Evolutionary conservation across 768 basidiomycete species (phyloP).

Genomic region (Suillus clintonianus): DNA sequence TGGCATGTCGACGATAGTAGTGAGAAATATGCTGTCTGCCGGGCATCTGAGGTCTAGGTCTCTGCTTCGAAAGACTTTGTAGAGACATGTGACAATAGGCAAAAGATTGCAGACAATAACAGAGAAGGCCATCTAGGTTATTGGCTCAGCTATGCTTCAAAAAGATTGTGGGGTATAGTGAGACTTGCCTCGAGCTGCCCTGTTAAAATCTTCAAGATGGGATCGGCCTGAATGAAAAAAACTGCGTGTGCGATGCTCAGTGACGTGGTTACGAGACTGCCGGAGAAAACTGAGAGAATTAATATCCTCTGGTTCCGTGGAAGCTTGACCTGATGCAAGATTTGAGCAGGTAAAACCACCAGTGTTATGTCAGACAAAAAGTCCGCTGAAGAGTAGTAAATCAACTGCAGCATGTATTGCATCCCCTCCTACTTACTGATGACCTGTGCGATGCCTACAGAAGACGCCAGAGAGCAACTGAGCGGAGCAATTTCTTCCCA

Average conservation of each 20-base stretch:
- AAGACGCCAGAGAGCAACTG: conserved; percentile 5
- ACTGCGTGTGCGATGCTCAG: conserved; percentile 7
- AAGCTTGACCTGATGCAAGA: conserved; percentile 8
- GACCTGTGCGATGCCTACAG: conserved; percentile 1
- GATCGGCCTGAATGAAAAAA: conserved; percentile 8
- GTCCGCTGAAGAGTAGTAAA: conserved; percentile 14
- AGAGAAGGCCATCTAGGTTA: conserved; percentile 14
- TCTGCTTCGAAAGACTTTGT: conserved; percentile 8
- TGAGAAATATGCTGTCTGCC: conserved; percentile 3
- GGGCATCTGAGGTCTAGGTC: conserved; percentile 1
- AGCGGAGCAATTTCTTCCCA: conserved; percentile 3
- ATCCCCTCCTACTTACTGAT: conserved; percentile 3
- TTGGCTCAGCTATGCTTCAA: conserved; percentile 2
- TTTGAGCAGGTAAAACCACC: conserved; percentile 13
- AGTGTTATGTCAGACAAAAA: conserved; percentile 18
- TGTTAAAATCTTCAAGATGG: conserved; percentile 5
- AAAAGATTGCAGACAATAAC: conserved; percentile 18
- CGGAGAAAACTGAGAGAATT: conserved; percentile 10
- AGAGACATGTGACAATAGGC: conserved; percentile 15
- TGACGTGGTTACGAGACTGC: conserved; percentile 8
- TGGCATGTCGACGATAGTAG: conserved; percentile 8
- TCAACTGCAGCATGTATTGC: not conserved
- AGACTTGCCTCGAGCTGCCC: conserved; percentile 16
- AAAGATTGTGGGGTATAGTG: not conserved
- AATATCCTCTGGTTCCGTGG: conserved; percentile 9